Evolutionary conservation across 2,329 filamentous ascomycete species (phyloP).

Genomic region (Alternaria infectoria): DNA sequence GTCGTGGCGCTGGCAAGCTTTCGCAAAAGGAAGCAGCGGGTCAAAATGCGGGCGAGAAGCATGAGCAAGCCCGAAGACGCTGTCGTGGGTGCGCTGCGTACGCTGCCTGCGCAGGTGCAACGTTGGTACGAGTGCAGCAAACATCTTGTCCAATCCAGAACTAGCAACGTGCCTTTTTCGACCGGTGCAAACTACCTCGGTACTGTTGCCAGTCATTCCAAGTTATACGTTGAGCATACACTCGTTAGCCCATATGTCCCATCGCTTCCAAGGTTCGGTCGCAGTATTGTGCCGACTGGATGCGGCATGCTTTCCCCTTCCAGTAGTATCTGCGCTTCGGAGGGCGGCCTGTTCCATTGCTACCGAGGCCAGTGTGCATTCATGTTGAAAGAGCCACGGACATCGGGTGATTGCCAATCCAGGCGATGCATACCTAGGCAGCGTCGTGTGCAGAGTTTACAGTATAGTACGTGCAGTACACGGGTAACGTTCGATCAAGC

Average conservation of each 20-base stretch:
- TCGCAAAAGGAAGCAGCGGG: not conserved
- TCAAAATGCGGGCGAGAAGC: not conserved
- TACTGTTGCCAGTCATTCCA: not conserved
- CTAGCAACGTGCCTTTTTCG: not conserved
- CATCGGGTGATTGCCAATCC: not conserved
- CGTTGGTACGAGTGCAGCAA: not conserved
- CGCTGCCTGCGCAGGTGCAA: not conserved
- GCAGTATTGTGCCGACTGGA: not conserved
- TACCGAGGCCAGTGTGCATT: not conserved
- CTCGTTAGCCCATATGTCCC: not conserved
- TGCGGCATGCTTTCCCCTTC: not conserved
- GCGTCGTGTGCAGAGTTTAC: conserved; percentile 7
- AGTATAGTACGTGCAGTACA: conserved; percentile 7
- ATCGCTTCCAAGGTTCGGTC: not conserved
- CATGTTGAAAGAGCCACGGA: not conserved
- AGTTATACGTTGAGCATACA: not conserved
- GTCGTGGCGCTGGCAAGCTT: not conserved
- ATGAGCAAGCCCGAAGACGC: not conserved
- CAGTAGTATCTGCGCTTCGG: not conserved
- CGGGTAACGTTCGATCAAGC: conserved; percentile 14
- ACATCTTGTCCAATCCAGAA: not conserved
- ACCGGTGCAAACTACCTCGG: not conserved
- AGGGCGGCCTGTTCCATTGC: not conserved
- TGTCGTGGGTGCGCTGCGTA: not conserved
- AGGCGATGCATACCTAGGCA: not conserved